A percentile compares a stretch with the other conserved stretches of the same genome.
phyloP scores from a whole-genome alignment of 1,139 yeast species.

The Debaryomyces singareniensis region DNA sequence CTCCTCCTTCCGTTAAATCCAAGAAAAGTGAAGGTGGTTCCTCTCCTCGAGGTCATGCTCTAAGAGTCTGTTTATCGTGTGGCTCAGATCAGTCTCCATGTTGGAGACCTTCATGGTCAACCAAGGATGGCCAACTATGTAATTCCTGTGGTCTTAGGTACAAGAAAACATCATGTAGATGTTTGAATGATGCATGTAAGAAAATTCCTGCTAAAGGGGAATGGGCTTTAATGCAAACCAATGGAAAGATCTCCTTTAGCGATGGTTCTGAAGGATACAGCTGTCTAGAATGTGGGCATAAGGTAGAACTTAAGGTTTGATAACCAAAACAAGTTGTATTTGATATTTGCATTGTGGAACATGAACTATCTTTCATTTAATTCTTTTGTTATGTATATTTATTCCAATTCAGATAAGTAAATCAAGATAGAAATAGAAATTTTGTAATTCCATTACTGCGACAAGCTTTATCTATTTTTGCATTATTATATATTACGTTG shows the following conservation, averaged over 20 bases:
- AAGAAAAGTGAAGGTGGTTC: conserved; percentile 28
- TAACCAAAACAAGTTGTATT: no score
- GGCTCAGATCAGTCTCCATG: conserved; percentile 92
- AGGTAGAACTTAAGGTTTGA: conserved; percentile 43
- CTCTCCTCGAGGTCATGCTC: conserved; percentile 30
- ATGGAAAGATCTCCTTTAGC: conserved; percentile 43
- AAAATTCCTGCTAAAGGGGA: conserved; percentile 96
- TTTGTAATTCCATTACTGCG: no score
- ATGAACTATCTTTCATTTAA: no score
- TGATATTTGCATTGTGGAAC: no score
- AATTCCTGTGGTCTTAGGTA: conserved; percentile 94
- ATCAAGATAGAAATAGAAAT: no score
- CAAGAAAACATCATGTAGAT: conserved; percentile 89
- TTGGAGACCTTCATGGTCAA: conserved; percentile 98
- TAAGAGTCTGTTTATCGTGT: conserved; percentile 79
- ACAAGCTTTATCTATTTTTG: no score
- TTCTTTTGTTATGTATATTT: no score
- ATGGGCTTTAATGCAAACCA: conserved; percentile 80
- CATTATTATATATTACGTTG: no score
- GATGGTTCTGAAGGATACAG: conserved; percentile 44
- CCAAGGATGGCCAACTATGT: conserved; percentile 84
- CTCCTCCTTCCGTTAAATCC: conserved; percentile 36
- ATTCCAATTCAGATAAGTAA: no score
- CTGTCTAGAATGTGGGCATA: conserved; percentile 64
- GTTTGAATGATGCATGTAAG: conserved; percentile 67